Base-by-base conservation (phyloP, 2,329 filamentous ascomycete genomes). In the Neurospora sp. region DNA sequence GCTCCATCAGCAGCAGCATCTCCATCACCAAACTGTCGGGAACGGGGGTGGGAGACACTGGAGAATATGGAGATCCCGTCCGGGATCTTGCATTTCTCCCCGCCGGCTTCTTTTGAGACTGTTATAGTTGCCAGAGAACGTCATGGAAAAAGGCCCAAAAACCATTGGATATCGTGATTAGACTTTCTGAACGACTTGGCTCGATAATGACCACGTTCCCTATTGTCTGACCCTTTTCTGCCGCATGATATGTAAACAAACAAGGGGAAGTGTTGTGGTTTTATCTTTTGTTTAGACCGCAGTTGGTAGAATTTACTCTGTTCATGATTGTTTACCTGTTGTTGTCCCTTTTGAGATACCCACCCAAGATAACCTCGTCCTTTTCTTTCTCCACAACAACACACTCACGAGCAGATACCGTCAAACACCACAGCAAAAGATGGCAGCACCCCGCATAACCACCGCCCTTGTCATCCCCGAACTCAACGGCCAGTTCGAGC, bases 391-490 rank as follows among this genome's bases (percentile, higher is more conserved):
- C 15, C 38, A 67, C 68, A 42, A 38, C 23, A 67, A 38, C 38
- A 28, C 23, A 28, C 23, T 28, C 23, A 28, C 23, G 23, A 28
- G 23, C 23, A 28, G 23, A 28, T 28, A 28, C 23, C 23, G 23
- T 28, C 23, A 43, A 68, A 13, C 40, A 42, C 38, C 23, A 15
- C 52, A n/a, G 10, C 42, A n/a, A 42, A 70, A 10, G 9, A 75
- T 75, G 73, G 72, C 46, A 17, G 9, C 52, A n/a, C 52, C 74
- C 33, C 72, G 71, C 70, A 69, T 67, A 23, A 75, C 74, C 28
- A 74, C 74, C 17, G 74, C 74, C 66, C 72, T 76, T 42, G 72
- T 76, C 46, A 69, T 74, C 42, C 72, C 74, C 36, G 67, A 74
- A 67, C 71, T 75, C 33, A 72, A 74, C 71, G 72, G 72, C 67